phyloP scores from a whole-genome alignment of 208 protist species.

The Perkinsela sp. region DNA sequence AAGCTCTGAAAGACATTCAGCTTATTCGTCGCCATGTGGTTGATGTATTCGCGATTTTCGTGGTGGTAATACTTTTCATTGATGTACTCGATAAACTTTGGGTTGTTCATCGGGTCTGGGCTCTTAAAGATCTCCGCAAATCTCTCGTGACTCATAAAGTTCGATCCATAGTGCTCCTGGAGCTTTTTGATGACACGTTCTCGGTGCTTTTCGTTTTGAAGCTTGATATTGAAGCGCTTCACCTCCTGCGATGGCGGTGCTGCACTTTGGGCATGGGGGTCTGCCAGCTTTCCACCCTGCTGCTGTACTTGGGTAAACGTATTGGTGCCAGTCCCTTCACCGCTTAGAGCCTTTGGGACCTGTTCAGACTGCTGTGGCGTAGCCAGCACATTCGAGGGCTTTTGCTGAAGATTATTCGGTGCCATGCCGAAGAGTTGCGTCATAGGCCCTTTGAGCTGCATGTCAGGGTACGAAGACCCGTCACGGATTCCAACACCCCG shows the following conservation, averaged over 20 bases:
- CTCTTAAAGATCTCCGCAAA: not conserved
- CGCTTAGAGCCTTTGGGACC: no score
- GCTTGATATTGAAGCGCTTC: not conserved
- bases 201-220: not conserved
- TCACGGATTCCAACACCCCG: not conserved
- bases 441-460: not conserved
- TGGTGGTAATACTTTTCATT: not conserved
- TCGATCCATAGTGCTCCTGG: not conserved
- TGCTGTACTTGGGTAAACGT: no score
- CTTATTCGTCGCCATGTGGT: not conserved
- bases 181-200: not conserved
- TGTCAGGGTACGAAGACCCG: not conserved
- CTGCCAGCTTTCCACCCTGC: no score
- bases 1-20: not conserved
- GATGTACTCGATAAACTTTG: not conserved
- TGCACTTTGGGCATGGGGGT: no score
- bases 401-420: not conserved
- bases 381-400: not conserved
- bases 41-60: not conserved
- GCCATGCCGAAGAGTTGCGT: not conserved
- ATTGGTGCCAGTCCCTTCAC: not conserved
- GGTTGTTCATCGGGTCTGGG: not conserved
- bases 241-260: not conserved
- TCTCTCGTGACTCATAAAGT: not conserved
- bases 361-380: not conserved